Evolutionary conservation across 2,329 filamentous ascomycete species (phyloP), one percentile per base, ranked within the genome.

Genomic region (Colletotrichum nymphaeae): DNA sequence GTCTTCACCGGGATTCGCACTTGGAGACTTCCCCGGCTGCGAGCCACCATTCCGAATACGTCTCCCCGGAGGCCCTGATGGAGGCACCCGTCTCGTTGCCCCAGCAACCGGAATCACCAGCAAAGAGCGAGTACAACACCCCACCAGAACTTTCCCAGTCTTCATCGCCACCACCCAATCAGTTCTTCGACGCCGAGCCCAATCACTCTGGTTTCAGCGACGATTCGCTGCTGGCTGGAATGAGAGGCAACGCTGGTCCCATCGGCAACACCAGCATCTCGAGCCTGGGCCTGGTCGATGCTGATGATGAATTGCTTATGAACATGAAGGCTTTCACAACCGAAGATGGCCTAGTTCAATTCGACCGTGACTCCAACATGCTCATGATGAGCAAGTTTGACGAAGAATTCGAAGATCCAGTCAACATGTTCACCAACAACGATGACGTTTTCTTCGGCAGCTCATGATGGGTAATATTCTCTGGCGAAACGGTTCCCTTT

Each of bases 111-210:
- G 78, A 77, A 8, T 88, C 88, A 11, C 88, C 89, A 1, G 82
- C 86, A 46, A 89, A 87, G 81, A 89, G 88, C 80, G 85, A 87
- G 69, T 89, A 86, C 80, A 89, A 88, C 80, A 89, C 89, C 4
- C 88, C 89, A 5, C 90, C 90, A 1, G 89, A 88, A 74, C 86
- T 92, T 35, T 91, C 89, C n/a, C 86, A 89, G 73, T 89, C 89
- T 26, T 89, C 88, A 16, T 91, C 90, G 28, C 89, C 89, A 4
- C 87, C 87, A 32, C 82, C 85, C 6, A 77, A 79, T n/a, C 84
- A 82, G 57, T 88, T 85, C 79, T 89, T 88, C 76, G 84, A 88
- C 55, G 79, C 84, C 70, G 85, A 88, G 55, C 80, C 84, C 53
- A 83, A 81, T 77, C 79, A 80, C 1, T 69, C 53, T 52, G 28